A percentile compares a stretch with the other conserved stretches of the same genome.
Conservation (phyloP, 331 rosid genomes). For the Prunus yedoensis region DNA sequence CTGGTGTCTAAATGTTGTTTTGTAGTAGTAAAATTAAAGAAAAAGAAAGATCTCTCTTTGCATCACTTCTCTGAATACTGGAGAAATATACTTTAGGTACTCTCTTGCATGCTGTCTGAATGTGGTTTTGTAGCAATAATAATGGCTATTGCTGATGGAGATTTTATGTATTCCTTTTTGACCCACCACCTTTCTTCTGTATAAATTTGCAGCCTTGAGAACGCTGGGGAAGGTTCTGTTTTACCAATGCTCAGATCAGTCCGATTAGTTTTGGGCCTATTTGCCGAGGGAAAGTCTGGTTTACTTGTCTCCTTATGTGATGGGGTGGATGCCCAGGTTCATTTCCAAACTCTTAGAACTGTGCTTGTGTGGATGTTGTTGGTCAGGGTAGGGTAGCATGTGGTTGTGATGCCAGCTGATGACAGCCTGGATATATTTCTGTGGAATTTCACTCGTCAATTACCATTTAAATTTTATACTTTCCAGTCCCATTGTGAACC, state of each 20-base stretch:
- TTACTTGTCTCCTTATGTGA: conserved; percentile 41
- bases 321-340: conserved; percentile 67
- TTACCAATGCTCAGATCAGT: conserved; percentile 84
- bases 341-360: conserved; percentile 18
- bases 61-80: neutral
- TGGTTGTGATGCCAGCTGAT: neutral
- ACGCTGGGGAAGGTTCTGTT: conserved; percentile 90
- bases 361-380: conserved; percentile 3
- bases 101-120: neutral
- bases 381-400: neutral
- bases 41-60: no score
- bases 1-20: no score
- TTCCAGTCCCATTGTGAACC: neutral
- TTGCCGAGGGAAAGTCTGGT: conserved; percentile 45
- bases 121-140: conserved; percentile 8
- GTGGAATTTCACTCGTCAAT: neutral
- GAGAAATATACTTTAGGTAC: neutral
- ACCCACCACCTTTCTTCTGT: neutral
- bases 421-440: neutral
- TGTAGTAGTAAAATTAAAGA: no score
- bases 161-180: conserved; percentile 1
- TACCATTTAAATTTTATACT: neutral
- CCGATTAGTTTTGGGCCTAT: conserved; percentile 63
- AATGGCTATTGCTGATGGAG: neutral
- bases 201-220: conserved; percentile 73